Evolutionary conservation across 495 filamentous ascomycete species (phyloP), one percentile per base, ranked within the genome.

Genomic region (Pyronema omphalodes): DNA sequence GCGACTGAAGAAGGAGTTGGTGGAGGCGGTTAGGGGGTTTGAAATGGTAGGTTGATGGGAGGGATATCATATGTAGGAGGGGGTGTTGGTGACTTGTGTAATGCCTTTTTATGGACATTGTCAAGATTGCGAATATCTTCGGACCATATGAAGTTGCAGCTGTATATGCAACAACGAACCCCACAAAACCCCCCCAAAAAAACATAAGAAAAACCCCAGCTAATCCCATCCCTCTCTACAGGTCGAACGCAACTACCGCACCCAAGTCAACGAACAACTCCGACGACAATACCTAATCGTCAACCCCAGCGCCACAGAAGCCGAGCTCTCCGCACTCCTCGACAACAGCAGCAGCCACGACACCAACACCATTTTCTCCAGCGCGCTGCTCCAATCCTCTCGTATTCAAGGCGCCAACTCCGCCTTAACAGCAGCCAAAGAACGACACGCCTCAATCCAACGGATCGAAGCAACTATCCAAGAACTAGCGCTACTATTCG

Each of bases 341-440:
- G 76, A 85, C 66, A 83, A 79, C 75, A 79, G 78, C 17, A 73
- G 83, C 54, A n/a, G n/a, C n/a, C n/a, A n/a, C n/a, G n/a, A n/a
- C n/a, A n/a, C n/a, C n/a, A 82, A 84, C 64, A 81, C 82, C 57
- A 77, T 86, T 54, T 86, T 86, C 70, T 80, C 83, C 67, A 77
- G 75, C 40, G 82, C 82, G 81, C 79, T 86, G 60, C 77, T 79
- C 57, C 74, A 72, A 60, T 83, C 82, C 73, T 78, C 80, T 56
- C 72, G 74, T 43, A 80, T 77, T 45, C 74, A 68, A 49, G 56
- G 78, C 62, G 81, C 82, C 40, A 71, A 71, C 1, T 75, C 76
- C 3, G 79, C 83, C 9, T 79, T 84, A 44, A 78, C 79, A 57
- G 76, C 76, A 44, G 82, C 86, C 15, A 79, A 79, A 55, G 81